Evolutionary conservation across 768 basidiomycete genomes (phyloP), one percentile per base, ranked within the genome.

Genomic region (Austroboletus festivus): DNA sequence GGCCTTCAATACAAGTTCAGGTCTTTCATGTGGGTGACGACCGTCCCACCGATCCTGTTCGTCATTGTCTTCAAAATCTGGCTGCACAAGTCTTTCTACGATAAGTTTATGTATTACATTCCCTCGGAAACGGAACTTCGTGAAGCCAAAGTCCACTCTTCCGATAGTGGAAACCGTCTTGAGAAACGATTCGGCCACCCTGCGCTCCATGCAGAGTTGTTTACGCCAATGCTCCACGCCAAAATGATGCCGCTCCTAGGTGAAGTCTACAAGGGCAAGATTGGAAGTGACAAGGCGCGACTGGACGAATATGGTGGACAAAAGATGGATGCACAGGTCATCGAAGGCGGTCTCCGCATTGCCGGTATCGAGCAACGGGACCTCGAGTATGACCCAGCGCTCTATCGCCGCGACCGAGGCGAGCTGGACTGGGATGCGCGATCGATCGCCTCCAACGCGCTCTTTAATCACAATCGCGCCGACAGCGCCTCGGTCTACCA

Each of bases 141-240:
- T 11, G 62, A 75, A 34, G 82, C 85, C 40, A 84, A 89, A 57
- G 78, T 93, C 3, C 79, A 93, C 60, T 89, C 91, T 0, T 81
- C 86, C 45, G 72, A 77, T 48, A 75, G 76, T 31, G 77, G 85
- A 46, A 78, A 86, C 61, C 80, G 87, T 28, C 80, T 98, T 24
- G 85, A 85, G 71, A 92, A 85, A 64, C 85, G 95, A 23, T 99
- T 98, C 70, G 89, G 94, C 1, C 96, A 99, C 65, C 94, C 96
- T 1, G 89, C 93, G 15, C 75, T 99, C 40, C 82, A 93, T 56
- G 69, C 79, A 12, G 91, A 94, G 45, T 75, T 95, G 39, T 89
- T 93, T 69, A 91, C 89, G 5, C 90, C 88, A 0, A 88, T 90
- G 87, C 65, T 93, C 43, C 90, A 91, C 57, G 82, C 85, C 53